A percentile compares a stretch with the other conserved stretches of the same genome.
phyloP scores from a whole-genome alignment of 1,284 basidiomycete genomes.

The Pascua guehoae region DNA sequence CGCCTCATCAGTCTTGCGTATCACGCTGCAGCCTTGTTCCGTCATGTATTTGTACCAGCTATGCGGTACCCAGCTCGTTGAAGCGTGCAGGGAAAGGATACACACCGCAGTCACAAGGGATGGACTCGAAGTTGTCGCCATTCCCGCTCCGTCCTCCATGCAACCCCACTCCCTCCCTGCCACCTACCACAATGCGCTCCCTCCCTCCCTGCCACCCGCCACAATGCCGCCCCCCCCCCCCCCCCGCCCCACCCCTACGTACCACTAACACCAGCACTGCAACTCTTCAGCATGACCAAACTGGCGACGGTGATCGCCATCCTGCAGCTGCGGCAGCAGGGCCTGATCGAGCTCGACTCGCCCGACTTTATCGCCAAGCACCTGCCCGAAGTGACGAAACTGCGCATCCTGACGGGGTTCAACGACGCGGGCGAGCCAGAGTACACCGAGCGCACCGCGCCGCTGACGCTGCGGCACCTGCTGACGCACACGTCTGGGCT shows the following conservation, averaged over 20 bases:
- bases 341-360: conserved; percentile 23
- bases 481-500: conserved; percentile 33
- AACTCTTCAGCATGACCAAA: conserved; percentile 42
- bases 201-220: too few species aligned
- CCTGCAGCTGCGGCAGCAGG: conserved; percentile 16
- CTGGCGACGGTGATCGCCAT: conserved; percentile 21
- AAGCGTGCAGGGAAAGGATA: too few species aligned
- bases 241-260: background rate
- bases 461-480: conserved; percentile 38
- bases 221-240: too few species aligned
- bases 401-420: conserved; percentile 31
- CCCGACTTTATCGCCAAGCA: conserved; percentile 19
- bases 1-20: too few species aligned
- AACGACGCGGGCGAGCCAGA: conserved; percentile 27
- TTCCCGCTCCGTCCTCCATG: too few species aligned
- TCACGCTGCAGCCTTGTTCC: too few species aligned
- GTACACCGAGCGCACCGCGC: conserved; percentile 22
- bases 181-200: too few species aligned
- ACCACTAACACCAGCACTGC: conserved; percentile 19
- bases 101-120: too few species aligned
- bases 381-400: conserved; percentile 31
- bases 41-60: too few species aligned
- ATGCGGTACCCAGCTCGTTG: too few species aligned
- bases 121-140: too few species aligned
- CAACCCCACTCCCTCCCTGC: too few species aligned